Base-by-base conservation (phyloP, 768 basidiomycete species). In the Suillus sp. region DNA sequence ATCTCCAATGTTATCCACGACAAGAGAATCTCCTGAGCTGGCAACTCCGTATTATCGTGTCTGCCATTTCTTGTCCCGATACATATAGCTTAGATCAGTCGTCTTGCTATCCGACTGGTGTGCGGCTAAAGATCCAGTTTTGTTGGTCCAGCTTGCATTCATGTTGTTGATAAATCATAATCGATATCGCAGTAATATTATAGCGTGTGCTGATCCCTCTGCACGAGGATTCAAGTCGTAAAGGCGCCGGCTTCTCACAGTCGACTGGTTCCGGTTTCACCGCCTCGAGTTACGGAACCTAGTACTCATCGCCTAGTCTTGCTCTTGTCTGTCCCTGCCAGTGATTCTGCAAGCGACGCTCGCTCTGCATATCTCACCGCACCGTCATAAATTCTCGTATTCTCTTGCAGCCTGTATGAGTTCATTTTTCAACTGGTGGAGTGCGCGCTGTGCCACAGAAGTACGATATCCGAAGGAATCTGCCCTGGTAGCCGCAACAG, bases 381-480 rank as follows among this genome's bases (percentile, higher is more conserved):
- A 18, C 7, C 16, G 20, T 48, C 25, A 25, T 25, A 47, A 13
- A 30, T 30, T 51, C 30, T 53, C 16, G 18, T 9, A 48, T 30
- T 20, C 20, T 37, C 35, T 37, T 10, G 55, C 25, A 38, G 22
- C 5, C 25, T 27, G 13, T 37, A 76, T 75, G 75, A 67, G 42
- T 18, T 60, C 62, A 61, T 48, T 72, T 59, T 67, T 70, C 60
- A 57, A 34, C 11, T 59, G 54, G 47, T 62, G 64, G 64, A 53
- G 35, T 54, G 14, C 62, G 64, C 59, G 64, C 32, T 63, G 62
- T 53, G 59, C 66, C 35, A 59, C 70, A 1, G 68, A 64, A 16
- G 59, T 77, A 0, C 66, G 66, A 34, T 73, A 70, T 60, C 65
- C 74, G 47, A 43, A 61, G 14, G 11, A 59, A 25, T 65, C 72